phyloP scores from a whole-genome alignment of 1,284 basidiomycete genomes.

The Hemileia vastatrix region DNA sequence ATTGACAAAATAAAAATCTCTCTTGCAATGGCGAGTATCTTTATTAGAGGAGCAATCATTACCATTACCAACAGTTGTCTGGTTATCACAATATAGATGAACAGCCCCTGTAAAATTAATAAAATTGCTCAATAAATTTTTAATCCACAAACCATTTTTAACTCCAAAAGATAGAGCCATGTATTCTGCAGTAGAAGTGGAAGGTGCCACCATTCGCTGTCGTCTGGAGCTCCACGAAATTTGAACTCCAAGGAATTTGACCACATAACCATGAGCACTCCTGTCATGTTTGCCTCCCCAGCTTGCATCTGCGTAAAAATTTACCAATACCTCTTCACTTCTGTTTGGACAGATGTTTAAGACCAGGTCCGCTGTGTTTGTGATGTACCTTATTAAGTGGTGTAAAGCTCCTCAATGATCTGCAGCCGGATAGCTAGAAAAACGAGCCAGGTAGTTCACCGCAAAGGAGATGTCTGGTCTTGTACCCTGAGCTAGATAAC shows the following conservation, averaged over 20 bases:
- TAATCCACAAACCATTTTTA: not conserved
- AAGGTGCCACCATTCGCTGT: not conserved
- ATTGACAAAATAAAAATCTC: conserved; percentile 4
- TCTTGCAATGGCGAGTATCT: not conserved
- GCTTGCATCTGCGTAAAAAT: not conserved
- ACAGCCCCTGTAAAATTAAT: not conserved
- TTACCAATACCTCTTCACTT: not conserved
- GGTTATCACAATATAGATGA: conserved; percentile 2
- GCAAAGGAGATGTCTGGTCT: conserved; percentile 6
- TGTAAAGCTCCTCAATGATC: not conserved
- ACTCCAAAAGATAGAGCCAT: not conserved
- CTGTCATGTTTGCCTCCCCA: conserved; percentile 11
- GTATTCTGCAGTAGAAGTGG: conserved; percentile 6
- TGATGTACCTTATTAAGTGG: not conserved
- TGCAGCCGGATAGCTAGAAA: not conserved
- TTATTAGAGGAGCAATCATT: conserved; percentile 4
- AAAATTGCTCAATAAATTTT: not conserved
- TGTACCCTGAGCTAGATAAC: not conserved
- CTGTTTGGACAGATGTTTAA: not conserved
- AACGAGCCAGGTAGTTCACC: not conserved
- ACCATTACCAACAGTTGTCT: not conserved
- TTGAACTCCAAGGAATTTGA: not conserved
- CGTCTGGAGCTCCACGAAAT: conserved; percentile 3
- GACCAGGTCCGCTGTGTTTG: not conserved
- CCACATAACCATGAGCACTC: not conserved